These are phyloP conservation scores for Ceratobasidium sp. DNA, from an alignment of 1,284 basidiomycete species.

Conservation along the genomic window DNA sequence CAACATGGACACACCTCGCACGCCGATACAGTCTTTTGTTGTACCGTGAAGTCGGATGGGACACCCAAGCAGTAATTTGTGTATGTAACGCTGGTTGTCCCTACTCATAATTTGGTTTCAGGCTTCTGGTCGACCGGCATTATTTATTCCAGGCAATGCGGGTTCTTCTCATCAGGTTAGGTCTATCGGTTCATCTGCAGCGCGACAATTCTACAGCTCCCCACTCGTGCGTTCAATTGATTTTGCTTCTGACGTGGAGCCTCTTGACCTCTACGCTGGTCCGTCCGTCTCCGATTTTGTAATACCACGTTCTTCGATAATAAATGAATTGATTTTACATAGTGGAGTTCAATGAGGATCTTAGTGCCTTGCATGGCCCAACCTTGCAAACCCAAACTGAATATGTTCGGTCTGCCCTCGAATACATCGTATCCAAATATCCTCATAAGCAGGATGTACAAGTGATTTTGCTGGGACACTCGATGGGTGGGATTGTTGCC, in stretches of 20 bases:
- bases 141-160: constrained; percentile 98
- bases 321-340: constrained; percentile 21
- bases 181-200: constrained; percentile 91
- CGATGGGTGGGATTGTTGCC: constrained; percentile 98
- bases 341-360: constrained; percentile 98
- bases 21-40: constrained; percentile 84
- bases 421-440: constrained; percentile 82
- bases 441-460: constrained; percentile 57
- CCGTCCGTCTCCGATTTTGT: constrained; percentile 45
- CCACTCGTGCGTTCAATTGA: constrained; percentile 60
- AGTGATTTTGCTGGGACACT: constrained; percentile 88
- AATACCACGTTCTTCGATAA: constrained; percentile 2
- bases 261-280: constrained; percentile 87
- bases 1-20: constrained; percentile 71
- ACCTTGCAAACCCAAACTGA: constrained; percentile 85
- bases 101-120: constrained; percentile 19
- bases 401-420: constrained; percentile 77
- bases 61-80: constrained; percentile 60
- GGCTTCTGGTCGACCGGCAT: constrained; percentile 70
- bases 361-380: constrained; percentile 92
- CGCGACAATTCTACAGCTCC: constrained; percentile 75
- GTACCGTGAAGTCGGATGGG: constrained; percentile 91
- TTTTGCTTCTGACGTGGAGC: constrained; percentile 60
- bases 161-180: constrained; percentile 94
- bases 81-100: constrained; percentile 47